Conservation (phyloP, 768 basidiomycete genomes). For the Boletus bicolor region DNA sequence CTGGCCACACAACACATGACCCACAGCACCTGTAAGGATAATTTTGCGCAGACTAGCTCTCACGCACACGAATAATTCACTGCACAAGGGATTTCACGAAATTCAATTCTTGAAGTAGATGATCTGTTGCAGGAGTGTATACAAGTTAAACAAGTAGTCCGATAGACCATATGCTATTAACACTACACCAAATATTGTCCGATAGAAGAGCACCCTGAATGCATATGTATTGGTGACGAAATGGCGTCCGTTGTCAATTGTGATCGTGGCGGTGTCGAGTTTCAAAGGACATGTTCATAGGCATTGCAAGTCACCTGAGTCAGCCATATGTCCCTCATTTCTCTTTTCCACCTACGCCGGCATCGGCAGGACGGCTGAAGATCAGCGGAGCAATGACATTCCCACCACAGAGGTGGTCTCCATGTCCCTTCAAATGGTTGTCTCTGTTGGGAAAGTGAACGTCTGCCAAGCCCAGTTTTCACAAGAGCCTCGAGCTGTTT, state of each 20-base stretch:
- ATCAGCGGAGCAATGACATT: slow-evolving; percentile 27
- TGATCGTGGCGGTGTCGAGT: not conserved
- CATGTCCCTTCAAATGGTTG: slow-evolving; percentile 31
- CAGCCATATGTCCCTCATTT: slow-evolving; percentile 47
- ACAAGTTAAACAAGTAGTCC: slow-evolving; percentile 1
- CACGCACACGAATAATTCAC: not conserved
- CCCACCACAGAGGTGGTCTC: slow-evolving; percentile 35
- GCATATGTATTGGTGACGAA: not conserved
- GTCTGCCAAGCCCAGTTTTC: slow-evolving; percentile 7
- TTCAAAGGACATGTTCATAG: slow-evolving; percentile 35
- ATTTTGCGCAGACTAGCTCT: not conserved
- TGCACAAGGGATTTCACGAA: not conserved
- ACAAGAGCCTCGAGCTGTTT: slow-evolving; percentile 4
- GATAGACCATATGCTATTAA: not conserved
- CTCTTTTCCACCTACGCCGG: slow-evolving; percentile 36
- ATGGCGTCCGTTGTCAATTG: slow-evolving; percentile 3
- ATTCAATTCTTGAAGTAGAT: not conserved
- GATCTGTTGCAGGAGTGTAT: not conserved
- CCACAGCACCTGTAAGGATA: slow-evolving; percentile 7
- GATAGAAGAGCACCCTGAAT: not conserved
- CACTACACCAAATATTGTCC: slow-evolving; percentile 13
- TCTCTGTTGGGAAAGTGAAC: slow-evolving; percentile 3
- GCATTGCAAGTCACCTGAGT: slow-evolving; percentile 43
- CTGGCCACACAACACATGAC: slow-evolving; percentile 5
- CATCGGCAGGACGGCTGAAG: slow-evolving; percentile 24